Conservation (phyloP, 2,329 filamentous ascomycete species). For the Colletotrichum sublineola region DNA sequence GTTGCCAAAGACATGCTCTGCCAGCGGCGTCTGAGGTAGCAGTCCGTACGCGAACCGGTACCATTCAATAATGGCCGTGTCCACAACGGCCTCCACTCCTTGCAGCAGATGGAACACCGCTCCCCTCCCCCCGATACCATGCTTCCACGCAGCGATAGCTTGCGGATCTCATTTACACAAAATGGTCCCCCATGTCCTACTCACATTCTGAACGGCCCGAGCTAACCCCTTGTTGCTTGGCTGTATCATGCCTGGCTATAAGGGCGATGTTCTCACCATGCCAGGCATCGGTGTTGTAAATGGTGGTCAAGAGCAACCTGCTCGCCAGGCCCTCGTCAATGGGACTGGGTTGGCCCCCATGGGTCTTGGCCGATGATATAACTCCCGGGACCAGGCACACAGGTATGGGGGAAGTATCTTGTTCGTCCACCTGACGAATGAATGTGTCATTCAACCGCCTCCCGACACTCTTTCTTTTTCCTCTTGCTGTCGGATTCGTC, state of each 20-base stretch:
- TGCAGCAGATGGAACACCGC: neutral
- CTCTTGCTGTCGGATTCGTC: conserved; percentile 3
- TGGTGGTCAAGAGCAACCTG: neutral
- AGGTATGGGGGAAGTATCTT: neutral
- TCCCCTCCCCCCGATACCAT: neutral
- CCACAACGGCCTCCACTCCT: neutral
- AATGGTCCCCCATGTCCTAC: neutral
- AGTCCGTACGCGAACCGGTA: neutral
- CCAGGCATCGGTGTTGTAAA: conserved; percentile 1
- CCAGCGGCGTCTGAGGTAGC: neutral
- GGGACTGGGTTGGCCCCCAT: conserved; percentile 8
- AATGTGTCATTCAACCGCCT: conserved; percentile 15
- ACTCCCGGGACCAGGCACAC: neutral
- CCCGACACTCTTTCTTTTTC: conserved; percentile 16
- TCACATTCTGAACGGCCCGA: neutral
- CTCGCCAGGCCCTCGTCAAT: conserved; percentile 3
- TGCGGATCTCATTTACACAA: conserved; percentile 27
- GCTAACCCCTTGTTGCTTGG: conserved; percentile 11
- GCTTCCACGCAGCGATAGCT: conserved; percentile 3
- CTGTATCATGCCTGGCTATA: conserved; percentile 10
- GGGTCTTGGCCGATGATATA: conserved; percentile 10
- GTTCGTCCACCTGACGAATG: conserved; percentile 6
- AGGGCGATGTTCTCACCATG: conserved; percentile 7
- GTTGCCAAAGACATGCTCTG: conserved; percentile 7
- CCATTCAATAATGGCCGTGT: neutral